phyloP scores from a whole-genome alignment of 1,139 yeast species.

The Blastobotrys proliferans region DNA sequence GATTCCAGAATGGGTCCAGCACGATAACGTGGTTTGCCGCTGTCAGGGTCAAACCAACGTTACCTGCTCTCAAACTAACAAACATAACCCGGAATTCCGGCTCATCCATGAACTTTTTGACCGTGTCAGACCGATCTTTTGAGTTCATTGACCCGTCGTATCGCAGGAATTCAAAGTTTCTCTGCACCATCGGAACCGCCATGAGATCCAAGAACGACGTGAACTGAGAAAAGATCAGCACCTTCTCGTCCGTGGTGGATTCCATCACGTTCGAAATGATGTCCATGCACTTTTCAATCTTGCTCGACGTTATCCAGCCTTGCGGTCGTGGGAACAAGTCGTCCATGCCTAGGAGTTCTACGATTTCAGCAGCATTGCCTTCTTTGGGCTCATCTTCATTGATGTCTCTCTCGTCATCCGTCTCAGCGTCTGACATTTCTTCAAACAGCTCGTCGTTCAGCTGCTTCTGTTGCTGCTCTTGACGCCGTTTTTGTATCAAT shows the following conservation, averaged over 20 bases:
- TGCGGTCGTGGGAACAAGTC: constrained; percentile 25
- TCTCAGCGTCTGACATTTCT: constrained; percentile 1
- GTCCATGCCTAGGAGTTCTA: constrained; percentile 25
- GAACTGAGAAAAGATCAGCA: constrained; percentile 82
- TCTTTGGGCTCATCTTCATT: constrained; percentile 10
- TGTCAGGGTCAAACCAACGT: constrained; percentile 86
- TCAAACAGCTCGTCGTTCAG: constrained; percentile 6
- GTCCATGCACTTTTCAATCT: constrained; percentile 48
- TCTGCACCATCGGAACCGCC: constrained; percentile 49
- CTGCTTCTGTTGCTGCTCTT: neutral
- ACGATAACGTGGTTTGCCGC: constrained; percentile 89
- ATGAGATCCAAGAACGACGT: constrained; percentile 72
- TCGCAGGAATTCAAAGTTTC: constrained; percentile 50
- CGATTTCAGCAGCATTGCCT: constrained; percentile 16
- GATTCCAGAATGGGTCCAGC: constrained; percentile 96
- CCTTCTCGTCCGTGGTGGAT: constrained; percentile 52
- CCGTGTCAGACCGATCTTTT: constrained; percentile 56
- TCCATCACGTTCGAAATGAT: constrained; percentile 42
- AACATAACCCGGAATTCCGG: constrained; percentile 52
- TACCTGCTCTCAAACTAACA: constrained; percentile 84
- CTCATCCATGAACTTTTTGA: constrained; percentile 60
- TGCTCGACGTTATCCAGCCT: constrained; percentile 39
- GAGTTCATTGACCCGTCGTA: constrained; percentile 83
- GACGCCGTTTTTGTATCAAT: constrained; percentile 5
- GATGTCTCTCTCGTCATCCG: constrained; percentile 6